Percentiles rank a stretch among this genome's conserved stretches.
phyloP scores from a whole-genome alignment of 768 basidiomycete genomes.

The Boletus reticulatus region DNA sequence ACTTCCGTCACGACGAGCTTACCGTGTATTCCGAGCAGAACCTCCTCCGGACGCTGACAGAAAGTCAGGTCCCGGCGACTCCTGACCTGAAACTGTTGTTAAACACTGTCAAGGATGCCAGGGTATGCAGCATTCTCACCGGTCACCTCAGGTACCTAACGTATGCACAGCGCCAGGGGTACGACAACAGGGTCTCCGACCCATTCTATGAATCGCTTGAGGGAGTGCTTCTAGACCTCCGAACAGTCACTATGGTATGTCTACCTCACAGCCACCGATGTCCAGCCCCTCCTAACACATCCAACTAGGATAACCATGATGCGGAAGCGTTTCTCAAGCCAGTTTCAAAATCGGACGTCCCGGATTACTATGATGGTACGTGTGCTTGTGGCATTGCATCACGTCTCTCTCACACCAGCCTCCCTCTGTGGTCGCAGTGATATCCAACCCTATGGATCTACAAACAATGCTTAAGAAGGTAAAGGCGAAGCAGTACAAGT shows the following conservation, averaged over 20 bases:
- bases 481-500: constrained; percentile 89
- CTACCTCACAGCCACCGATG: constrained; percentile 1
- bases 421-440: constrained; percentile 54
- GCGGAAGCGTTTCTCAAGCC: constrained; percentile 93
- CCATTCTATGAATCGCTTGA: constrained; percentile 95
- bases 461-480: constrained; percentile 91
- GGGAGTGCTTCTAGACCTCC: constrained; percentile 81
- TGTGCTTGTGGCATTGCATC: constrained; percentile 8
- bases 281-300: constrained; percentile 31
- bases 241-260: constrained; percentile 67
- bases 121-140: constrained; percentile 55
- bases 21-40: constrained; percentile 49
- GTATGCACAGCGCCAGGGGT: constrained; percentile 38
- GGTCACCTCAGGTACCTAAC: constrained; percentile 19
- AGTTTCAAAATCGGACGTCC: constrained; percentile 84
- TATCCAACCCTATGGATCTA: constrained; percentile 94
- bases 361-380: constrained; percentile 91
- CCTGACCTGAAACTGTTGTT: constrained; percentile 80
- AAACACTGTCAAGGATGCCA: constrained; percentile 81
- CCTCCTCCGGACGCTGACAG: constrained; percentile 83
- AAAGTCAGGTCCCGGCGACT: constrained; percentile 63
- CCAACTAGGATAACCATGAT: constrained; percentile 74
- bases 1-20: neutral
- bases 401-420: constrained; percentile 1
- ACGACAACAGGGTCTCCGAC: constrained; percentile 74